Evolutionary conservation across 805 yeast species (phyloP), one percentile per base, ranked within the genome.

Genomic region (Priceomyces haplophilus): DNA sequence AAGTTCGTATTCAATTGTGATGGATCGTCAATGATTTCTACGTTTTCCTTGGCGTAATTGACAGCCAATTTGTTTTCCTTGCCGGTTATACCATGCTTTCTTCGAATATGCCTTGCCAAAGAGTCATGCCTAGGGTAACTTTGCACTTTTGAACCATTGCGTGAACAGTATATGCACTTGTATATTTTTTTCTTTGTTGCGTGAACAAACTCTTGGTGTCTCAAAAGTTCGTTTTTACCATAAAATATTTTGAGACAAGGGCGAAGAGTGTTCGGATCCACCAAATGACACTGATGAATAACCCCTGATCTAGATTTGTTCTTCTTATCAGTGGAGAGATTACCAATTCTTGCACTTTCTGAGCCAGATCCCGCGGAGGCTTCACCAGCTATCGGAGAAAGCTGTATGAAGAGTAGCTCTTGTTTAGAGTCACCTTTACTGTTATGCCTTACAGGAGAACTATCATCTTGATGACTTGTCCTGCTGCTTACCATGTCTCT

Each of bases 141-240:
- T 47, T 69, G 73, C 0, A 66, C 61, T 43, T 59, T 64, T 7
- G 59, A 49, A 3, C 69, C 67, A 41, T 49, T 56, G 34, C 58
- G 49, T 19, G 66, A 53, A 50, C 75, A 70, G 42, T 67, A 70
- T 10, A 64, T 55, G 51, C 75, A 70, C 43, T 65, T 62, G 54
- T 64, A 70, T 11, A 69, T 62, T 42, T 62, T 65, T 51, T 69
- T 70, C 40, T 63, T 61, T 17, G 73, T 67, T 10, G 75, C 75
- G 53, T 70, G 75, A 17, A 69, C 75, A 54, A 69, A 69, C 47
- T 70, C 75, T 47, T 70, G 73, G 52, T 70, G 75, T 43, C 75
- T 52, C 30, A 67, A 55, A 36, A 70, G 55, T 48, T 69, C 75
- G 46, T 68, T 69, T 43, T 66, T 69, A 12, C 75, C 75, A 46